Evolutionary conservation across 2,329 filamentous ascomycete species (phyloP).

Genomic region (Botrytis byssoidea): DNA sequence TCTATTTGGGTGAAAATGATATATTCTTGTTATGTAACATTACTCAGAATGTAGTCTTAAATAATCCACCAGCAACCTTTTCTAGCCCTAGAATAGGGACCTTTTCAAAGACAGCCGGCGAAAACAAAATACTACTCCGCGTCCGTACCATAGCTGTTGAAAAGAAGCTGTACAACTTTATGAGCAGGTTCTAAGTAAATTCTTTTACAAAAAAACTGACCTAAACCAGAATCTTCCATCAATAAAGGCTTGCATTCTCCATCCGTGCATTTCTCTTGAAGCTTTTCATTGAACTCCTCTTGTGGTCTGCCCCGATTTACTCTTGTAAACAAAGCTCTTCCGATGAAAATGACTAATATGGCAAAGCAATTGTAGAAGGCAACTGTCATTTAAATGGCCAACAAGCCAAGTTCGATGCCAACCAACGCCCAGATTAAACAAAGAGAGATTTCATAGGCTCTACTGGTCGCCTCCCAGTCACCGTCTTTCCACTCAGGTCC

Average conservation of each 20-base stretch:
- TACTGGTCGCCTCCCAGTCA: not conserved
- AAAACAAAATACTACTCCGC: not conserved
- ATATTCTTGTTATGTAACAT: not conserved
- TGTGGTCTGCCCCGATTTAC: not conserved
- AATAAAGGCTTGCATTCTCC: not conserved
- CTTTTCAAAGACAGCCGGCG: not conserved
- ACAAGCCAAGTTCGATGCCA: not conserved
- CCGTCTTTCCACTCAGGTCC: not conserved
- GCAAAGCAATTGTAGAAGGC: not conserved
- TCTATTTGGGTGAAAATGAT: accelerated
- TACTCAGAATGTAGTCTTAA: not conserved
- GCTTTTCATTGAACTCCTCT: not conserved
- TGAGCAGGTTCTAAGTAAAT: not conserved
- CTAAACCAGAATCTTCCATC: not conserved
- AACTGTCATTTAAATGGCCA: not conserved
- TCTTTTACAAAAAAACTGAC: not conserved
- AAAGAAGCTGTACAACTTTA: not conserved
- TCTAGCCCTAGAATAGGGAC: too few species aligned
- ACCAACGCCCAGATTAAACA: not conserved
- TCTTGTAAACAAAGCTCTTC: not conserved
- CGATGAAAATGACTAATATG: not conserved
- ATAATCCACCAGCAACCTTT: not conserved
- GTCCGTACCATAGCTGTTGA: not conserved
- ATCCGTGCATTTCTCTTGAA: not conserved
- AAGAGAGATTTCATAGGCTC: not conserved